Conservation (phyloP, 805 yeast genomes). For the Jamesozyma hellenica region DNA sequence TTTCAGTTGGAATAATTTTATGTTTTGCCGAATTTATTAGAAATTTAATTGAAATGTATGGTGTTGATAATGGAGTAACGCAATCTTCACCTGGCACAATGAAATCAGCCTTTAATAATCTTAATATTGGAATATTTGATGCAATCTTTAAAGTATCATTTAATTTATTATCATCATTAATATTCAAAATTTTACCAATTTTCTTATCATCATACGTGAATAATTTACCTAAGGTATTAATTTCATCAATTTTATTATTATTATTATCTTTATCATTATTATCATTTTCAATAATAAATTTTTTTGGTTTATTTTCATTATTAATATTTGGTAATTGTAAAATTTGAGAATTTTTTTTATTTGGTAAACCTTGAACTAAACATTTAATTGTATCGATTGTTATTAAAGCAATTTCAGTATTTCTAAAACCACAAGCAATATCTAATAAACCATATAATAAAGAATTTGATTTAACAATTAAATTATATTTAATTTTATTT, state of each 20-base stretch:
- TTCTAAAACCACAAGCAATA: conserved; percentile 71
- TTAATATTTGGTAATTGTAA: conserved; percentile 75
- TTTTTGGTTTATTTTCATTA: conserved; percentile 30
- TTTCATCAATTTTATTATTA: conserved; percentile 19
- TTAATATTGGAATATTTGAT: conserved; percentile 53
- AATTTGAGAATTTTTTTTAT: conserved; percentile 47
- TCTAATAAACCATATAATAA: conserved; percentile 65
- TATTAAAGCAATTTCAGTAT: conserved; percentile 49
- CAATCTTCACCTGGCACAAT: conserved; percentile 75
- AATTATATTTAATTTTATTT: conserved; percentile 36
- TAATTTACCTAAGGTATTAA: conserved; percentile 60
- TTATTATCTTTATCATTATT: conserved; percentile 53
- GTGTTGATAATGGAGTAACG: conserved; percentile 61
- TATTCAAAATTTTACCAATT: conserved; percentile 47
- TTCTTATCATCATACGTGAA: conserved; percentile 49
- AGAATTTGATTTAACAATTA: conserved; percentile 54
- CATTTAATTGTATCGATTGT: conserved; percentile 61
- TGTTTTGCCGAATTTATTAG: conserved; percentile 64
- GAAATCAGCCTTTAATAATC: conserved; percentile 60
- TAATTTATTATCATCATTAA: conserved; percentile 36
- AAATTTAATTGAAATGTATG: conserved; percentile 68
- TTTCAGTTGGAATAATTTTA: conserved; percentile 40
- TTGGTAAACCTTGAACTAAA: conserved; percentile 64
- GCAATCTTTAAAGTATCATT: conserved; percentile 47
- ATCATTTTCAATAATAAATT: conserved; percentile 30